Evolutionary conservation across 2,329 filamentous ascomycete species (phyloP).

Genomic region (Camillea tinctor): DNA sequence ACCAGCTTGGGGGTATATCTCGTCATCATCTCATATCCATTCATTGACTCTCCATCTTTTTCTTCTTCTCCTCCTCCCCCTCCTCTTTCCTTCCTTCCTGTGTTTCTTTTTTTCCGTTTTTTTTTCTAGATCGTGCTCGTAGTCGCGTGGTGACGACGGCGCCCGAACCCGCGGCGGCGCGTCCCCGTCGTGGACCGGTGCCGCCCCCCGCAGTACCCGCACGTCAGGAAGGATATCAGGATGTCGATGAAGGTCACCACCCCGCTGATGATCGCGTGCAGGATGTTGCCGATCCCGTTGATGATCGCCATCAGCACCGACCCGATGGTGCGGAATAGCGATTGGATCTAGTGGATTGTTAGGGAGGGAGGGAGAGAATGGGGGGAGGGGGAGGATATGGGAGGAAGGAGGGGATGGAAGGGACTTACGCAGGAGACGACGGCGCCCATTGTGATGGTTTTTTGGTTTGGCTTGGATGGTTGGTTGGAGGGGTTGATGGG

Average conservation of each 20-base stretch:
- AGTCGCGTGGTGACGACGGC: slow-evolving; percentile 23
- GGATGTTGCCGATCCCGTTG: slow-evolving; percentile 62
- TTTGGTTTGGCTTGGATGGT: slow-evolving; percentile 9
- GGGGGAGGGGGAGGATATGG: background rate
- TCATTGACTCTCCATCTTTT: background rate
- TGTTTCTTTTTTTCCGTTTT: background rate
- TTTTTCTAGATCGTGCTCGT: slow-evolving; percentile 35
- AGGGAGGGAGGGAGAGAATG: background rate
- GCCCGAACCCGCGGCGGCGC: slow-evolving; percentile 4
- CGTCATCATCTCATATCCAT: no score
- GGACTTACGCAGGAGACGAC: slow-evolving; percentile 77
- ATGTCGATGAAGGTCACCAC: slow-evolving; percentile 64
- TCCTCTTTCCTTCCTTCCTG: slow-evolving; percentile 4
- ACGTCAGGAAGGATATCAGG: slow-evolving; percentile 65
- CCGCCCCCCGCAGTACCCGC: slow-evolving; percentile 41
- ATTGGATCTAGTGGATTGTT: slow-evolving; percentile 49
- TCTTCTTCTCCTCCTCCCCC: slow-evolving; percentile 10
- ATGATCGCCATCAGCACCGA: slow-evolving; percentile 67
- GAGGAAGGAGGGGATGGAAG: background rate
- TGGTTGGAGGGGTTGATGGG: slow-evolving; percentile 5
- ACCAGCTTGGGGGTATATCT: no score
- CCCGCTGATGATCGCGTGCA: slow-evolving; percentile 66
- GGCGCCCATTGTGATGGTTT: slow-evolving; percentile 67
- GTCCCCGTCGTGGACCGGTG: slow-evolving; percentile 20
- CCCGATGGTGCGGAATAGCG: slow-evolving; percentile 63